phyloP scores from a whole-genome alignment of 108 stramenopile species.

The Cyclotella cryptica region DNA sequence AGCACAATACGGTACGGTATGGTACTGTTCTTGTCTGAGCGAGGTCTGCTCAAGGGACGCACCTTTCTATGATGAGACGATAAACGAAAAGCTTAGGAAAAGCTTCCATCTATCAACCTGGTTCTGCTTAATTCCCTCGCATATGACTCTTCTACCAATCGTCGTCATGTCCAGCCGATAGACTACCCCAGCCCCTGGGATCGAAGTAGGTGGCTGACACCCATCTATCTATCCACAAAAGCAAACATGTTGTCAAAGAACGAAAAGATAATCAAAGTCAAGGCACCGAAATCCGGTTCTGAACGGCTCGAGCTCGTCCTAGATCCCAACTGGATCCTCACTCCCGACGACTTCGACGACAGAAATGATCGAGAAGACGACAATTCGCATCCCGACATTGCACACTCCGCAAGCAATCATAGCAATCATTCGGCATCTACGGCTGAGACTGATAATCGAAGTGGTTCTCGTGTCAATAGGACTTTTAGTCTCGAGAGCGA shows the following conservation, averaged over 20 bases:
- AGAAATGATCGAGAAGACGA: conserved; percentile 8
- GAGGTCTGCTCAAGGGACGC: too few relatives aligned
- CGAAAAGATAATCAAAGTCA: conserved; percentile 15
- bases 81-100: too few relatives aligned
- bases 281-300: conserved; percentile 17
- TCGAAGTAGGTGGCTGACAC: not conserved
- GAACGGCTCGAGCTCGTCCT: conserved; percentile 31
- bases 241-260: not conserved
- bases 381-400: not conserved
- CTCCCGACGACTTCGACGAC: not conserved
- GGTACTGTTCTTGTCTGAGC: too few relatives aligned
- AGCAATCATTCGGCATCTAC: conserved; percentile 24
- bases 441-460: conserved; percentile 18
- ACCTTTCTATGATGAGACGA: too few relatives aligned
- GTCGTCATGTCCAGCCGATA: too few relatives aligned
- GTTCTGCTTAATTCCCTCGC: too few relatives aligned
- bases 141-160: too few relatives aligned
- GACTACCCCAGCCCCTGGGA: not conserved
- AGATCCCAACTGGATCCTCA: not conserved
- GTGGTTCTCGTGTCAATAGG: not conserved
- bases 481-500: conserved; percentile 10
- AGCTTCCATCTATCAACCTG: too few relatives aligned
- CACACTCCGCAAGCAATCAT: not conserved
- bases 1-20: too few relatives aligned
- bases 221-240: not conserved